These are phyloP conservation scores for Chrysochromulina tobinii DNA, from an alignment of 78 protist species.

Conservation along the genomic window DNA sequence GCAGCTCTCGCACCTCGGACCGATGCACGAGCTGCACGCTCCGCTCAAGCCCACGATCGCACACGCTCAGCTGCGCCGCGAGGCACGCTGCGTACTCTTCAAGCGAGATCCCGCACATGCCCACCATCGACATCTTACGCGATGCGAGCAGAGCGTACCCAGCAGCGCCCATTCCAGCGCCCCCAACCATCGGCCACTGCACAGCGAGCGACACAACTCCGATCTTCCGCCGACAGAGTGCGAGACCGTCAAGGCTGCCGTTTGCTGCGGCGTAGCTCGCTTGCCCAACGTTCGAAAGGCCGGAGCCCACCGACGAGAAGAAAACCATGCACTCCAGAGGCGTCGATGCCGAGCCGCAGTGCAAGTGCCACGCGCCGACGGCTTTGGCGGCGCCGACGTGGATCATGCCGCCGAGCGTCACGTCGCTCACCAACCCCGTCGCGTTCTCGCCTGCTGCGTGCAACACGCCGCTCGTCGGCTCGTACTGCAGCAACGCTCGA, in stretches of 20 bases:
- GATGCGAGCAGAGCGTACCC: too few species aligned
- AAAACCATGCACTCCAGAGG: neutral
- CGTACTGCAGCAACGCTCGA: too few species aligned
- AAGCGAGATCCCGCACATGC: too few species aligned
- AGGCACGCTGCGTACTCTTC: too few species aligned
- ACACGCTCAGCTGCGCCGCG: too few species aligned
- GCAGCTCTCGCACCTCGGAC: too few species aligned
- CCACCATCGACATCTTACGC: too few species aligned
- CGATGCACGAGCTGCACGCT: too few species aligned
- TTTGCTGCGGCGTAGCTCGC: slow-evolving; percentile 46
- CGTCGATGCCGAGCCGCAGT: neutral
- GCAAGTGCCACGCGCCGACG: neutral
- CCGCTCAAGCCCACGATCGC: neutral
- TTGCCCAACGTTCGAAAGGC: slow-evolving; percentile 37
- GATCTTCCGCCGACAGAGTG: neutral
- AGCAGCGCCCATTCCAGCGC: slow-evolving; percentile 38
- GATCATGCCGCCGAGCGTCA: too few species aligned
- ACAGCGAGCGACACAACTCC: slow-evolving; percentile 3
- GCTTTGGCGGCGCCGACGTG: neutral
- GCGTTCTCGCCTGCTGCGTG: too few species aligned
- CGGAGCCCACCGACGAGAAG: slow-evolving; percentile 38
- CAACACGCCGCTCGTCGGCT: too few species aligned
- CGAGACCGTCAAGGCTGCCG: slow-evolving; percentile 19
- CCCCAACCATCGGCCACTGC: slow-evolving; percentile 24
- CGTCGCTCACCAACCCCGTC: too few species aligned